Base-by-base conservation (phyloP, 257 asterid genomes). In the Nicotiana paniculata region DNA sequence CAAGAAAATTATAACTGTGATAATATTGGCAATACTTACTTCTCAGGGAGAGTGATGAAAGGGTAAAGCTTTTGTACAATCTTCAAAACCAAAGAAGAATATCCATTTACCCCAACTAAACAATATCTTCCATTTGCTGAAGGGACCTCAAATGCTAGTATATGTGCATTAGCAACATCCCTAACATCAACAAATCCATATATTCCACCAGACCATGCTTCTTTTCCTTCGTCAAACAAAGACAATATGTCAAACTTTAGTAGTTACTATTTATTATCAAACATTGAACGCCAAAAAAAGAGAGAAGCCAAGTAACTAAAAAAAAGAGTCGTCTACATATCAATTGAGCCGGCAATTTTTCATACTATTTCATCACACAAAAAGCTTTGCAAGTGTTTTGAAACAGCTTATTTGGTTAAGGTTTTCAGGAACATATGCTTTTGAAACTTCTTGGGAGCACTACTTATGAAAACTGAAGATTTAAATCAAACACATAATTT, bases 151-250 rank as follows among this genome's bases (percentile, higher is more conserved):
- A 89, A 80, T 43, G 92, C 94, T 70, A 88, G 46, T 65, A 91
- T 30, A 80, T 91, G 96, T 15, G 91, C 93, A 58, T 84, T 81
- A 30, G 87, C 93, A 37, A 91, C 92, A 63, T 90, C 96, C 79
- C 93, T 88, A 64, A 90, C 91, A 78, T 91, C 96, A 26, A 91
- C 89, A 11, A 61, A 89, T 24, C 90, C 69, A 82, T 83, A 89
- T 9, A 83, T 57, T 8, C 88, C 91, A 66, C 67, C 61, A 17
- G 89, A 18, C 63, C 58, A 48, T 10, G 77, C 21, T 30, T 88
- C 86, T 46, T 86, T 86, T 65, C 91, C 94, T 88, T 28, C 83
- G 70, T 9, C 70, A 83, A 9, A 59, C 84, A 30, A 77, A 79
- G 89, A 67, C 32, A 57, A 37, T 77, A n/a, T 70, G 77, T 68